Percentiles rank a stretch among this genome's conserved stretches.
Evolutionary conservation across 2,329 filamentous ascomycete genomes (phyloP).

Genomic region (Zymoseptoria ardabiliae): DNA sequence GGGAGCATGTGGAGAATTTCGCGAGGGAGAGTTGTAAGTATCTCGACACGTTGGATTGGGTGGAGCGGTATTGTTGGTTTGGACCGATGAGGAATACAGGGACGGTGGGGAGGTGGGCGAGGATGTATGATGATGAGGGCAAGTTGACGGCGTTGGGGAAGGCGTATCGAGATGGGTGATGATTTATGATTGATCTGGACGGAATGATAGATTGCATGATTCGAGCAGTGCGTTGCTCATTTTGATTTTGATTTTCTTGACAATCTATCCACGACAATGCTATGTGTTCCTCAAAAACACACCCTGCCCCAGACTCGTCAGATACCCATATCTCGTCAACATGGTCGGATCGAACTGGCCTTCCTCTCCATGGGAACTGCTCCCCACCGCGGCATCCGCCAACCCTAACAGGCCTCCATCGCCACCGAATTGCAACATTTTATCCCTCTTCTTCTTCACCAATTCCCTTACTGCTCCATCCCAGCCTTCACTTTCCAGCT

Average conservation of each 20-base stretch:
- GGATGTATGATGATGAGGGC: constrained; percentile 27
- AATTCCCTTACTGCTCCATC: constrained; percentile 49
- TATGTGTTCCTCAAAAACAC: constrained; percentile 18
- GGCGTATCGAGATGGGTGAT: constrained; percentile 25
- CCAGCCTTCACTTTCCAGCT: constrained; percentile 48
- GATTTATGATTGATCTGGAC: background rate
- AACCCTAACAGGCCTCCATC: constrained; percentile 48
- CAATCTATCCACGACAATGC: background rate
- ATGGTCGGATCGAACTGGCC: constrained; percentile 30
- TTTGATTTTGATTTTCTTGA: background rate
- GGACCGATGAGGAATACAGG: constrained; percentile 26
- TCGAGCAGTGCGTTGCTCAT: background rate
- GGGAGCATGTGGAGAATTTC: constrained; percentile 26
- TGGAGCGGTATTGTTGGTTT: constrained; percentile 30
- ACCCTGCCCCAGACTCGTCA: constrained; percentile 32
- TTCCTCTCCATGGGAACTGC: constrained; percentile 12
- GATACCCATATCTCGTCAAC: constrained; percentile 34
- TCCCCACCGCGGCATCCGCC: constrained; percentile 42
- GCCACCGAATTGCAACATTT: constrained; percentile 35
- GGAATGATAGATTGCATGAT: background rate
- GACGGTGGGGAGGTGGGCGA: constrained; percentile 26
- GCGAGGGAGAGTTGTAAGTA: constrained; percentile 23
- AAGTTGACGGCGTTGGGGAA: constrained; percentile 26
- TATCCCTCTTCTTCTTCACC: constrained; percentile 38
- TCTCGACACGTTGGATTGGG: constrained; percentile 28